Percentiles rank a stretch among this genome's conserved stretches.
phyloP scores from a whole-genome alignment of 2,329 filamentous ascomycete species.

The Teratosphaeria viscida region DNA sequence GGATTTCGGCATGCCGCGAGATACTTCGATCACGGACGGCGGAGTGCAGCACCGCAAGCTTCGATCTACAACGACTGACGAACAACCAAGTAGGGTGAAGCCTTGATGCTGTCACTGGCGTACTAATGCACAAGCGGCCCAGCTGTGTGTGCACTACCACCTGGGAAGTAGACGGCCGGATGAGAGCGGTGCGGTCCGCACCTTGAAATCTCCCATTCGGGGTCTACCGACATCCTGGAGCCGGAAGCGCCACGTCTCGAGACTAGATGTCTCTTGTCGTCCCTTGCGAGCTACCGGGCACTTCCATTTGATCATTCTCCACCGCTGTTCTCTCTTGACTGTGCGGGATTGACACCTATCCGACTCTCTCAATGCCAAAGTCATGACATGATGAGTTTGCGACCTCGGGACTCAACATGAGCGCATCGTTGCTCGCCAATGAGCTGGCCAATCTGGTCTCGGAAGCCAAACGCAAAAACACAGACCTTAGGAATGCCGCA shows the following conservation, averaged over 20 bases:
- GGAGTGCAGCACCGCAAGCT: not conserved
- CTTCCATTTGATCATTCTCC: not conserved
- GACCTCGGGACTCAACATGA: constrained; percentile 13
- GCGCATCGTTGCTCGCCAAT: constrained; percentile 20
- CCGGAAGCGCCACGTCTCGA: not conserved
- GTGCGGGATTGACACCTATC: not conserved
- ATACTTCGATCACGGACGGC: not conserved
- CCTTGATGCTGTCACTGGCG: not conserved
- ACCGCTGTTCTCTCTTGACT: not conserved
- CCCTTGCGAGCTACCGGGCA: not conserved
- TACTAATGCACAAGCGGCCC: not conserved
- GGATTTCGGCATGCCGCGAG: not conserved
- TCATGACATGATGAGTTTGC: not conserved
- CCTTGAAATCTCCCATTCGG: not conserved
- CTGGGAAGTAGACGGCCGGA: not conserved
- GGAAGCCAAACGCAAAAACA: constrained; percentile 90
- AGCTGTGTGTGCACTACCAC: not conserved
- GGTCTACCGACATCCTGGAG: not conserved
- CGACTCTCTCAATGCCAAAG: not conserved
- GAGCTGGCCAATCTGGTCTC: constrained; percentile 22
- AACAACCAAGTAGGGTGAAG: not conserved
- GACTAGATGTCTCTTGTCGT: not conserved
- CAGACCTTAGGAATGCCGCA: constrained; percentile 79
- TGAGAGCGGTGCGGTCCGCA: not conserved
- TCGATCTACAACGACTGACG: not conserved